Base-by-base conservation (phyloP, 1,284 basidiomycete species). In the Cutaneotrichosporon sp. region DNA sequence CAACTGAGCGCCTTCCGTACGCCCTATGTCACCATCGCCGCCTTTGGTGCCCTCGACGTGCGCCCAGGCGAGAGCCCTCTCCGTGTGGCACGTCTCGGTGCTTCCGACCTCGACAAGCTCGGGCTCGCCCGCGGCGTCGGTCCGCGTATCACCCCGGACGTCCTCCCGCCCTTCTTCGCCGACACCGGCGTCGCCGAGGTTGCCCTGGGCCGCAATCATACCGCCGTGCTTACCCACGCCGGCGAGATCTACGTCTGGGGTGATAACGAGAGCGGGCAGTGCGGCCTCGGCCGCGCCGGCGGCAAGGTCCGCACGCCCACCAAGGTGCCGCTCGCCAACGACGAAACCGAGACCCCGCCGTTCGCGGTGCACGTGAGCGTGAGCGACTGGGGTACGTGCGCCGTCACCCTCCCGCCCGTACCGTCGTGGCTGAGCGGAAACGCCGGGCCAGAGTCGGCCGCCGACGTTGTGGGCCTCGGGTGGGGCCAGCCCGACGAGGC, bases 241-340 rank as follows among this genome's bases (percentile, higher is more conserved):
- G 47, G 47, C 18, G 47, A 50, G 27, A 31, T 50, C 20, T 50
- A 50, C 27, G 27, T 31, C 47, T 50, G 47, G 47, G 47, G 47
- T 10, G 47, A 50, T 14, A 50, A 50, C 27, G 47, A 50, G 14
- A 50, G 18, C 47, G 47, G 47, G 25, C 47, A 50, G 18, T 50
- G 47, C 27, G 47, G 47, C 2, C 47, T 50, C 25, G 47, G 47
- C 18, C 47, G 47, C 25, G 27, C 7, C 13, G 47, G 47, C 14
- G 47, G 47, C 25, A 25, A 27, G 7, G 47, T 50, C 4, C 47
- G 47, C 27, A 27, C 47, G 5, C 47, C 47, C 0, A 50, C 25
- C 47, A 50, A 50, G 27, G 25, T 50, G 18, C 47, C 47, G 5
- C 47, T 50, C 14, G 24, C 47, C 27, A 14, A 4, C 5, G 47